Evolutionary conservation across 2,329 filamentous ascomycete species (phyloP).

Genomic region (Mariannaea sp.): DNA sequence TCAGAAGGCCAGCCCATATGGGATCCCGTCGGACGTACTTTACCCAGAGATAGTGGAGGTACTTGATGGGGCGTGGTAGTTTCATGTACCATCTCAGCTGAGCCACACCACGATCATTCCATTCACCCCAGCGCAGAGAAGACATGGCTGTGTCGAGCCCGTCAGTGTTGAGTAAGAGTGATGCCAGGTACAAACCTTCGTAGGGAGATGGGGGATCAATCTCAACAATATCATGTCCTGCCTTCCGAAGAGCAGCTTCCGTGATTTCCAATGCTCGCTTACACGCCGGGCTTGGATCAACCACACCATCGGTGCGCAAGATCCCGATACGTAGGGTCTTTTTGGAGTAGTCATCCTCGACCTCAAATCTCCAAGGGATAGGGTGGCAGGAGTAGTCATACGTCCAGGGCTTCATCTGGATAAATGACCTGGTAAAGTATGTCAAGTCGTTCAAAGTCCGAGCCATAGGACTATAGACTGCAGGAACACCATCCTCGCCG

Average conservation of each 20-base stretch:
- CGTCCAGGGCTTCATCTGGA: constrained; percentile 84
- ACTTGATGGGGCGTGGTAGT: constrained; percentile 75
- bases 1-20: constrained; percentile 78
- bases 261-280: constrained; percentile 73
- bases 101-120: constrained; percentile 75
- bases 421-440: constrained; percentile 80
- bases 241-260: constrained; percentile 67
- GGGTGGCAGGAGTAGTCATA: constrained; percentile 88
- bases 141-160: constrained; percentile 80
- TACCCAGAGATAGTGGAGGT: constrained; percentile 88
- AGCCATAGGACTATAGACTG: constrained; percentile 92
- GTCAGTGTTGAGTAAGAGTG: constrained; percentile 82
- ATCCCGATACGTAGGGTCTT: constrained; percentile 76
- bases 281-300: constrained; percentile 86
- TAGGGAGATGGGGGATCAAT: constrained; percentile 70
- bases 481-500: constrained; percentile 87
- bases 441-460: constrained; percentile 79
- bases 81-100: constrained; percentile 77
- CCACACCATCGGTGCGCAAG: constrained; percentile 78
- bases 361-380: constrained; percentile 72
- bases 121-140: constrained; percentile 77
- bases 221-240: constrained; percentile 76
- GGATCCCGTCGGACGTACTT: constrained; percentile 77
- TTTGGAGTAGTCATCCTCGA: constrained; percentile 62
- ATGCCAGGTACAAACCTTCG: constrained; percentile 75